Evolutionary conservation across 1,139 yeast genomes (phyloP).

Genomic region (Candida tetrigidarum): DNA sequence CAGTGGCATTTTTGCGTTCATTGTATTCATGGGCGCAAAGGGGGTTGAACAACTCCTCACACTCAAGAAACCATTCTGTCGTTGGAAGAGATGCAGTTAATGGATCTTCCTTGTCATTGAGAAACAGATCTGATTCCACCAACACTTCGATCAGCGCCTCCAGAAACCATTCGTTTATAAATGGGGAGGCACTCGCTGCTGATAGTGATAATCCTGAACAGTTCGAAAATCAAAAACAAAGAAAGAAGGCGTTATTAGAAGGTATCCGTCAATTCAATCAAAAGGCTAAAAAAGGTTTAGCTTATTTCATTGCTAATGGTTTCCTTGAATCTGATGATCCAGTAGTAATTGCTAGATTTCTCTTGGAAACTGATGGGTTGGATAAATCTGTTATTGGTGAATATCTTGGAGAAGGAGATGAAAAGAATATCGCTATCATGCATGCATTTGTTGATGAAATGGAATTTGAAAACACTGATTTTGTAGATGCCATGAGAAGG

Average conservation of each 20-base stretch:
- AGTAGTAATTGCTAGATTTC: conserved; percentile 69
- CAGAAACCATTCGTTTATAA: conserved; percentile 38
- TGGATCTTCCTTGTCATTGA: conserved; percentile 26
- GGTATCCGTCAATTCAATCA: conserved; percentile 81
- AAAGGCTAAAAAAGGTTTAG: conserved; percentile 83
- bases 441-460: conserved; percentile 91
- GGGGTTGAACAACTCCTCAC: conserved; percentile 39
- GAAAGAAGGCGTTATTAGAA: conserved; percentile 80
- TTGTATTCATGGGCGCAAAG: conserved; percentile 89
- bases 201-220: conserved; percentile 79
- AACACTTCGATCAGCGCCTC: conserved; percentile 32
- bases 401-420: conserved; percentile 88
- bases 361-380: conserved; percentile 76
- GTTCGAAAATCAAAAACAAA: conserved; percentile 81
- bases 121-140: conserved; percentile 49
- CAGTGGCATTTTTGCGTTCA: conserved; percentile 83
- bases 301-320: conserved; percentile 59
- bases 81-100: conserved; percentile 16
- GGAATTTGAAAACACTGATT: conserved; percentile 70
- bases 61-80: neutral
- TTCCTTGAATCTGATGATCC: conserved; percentile 70
- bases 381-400: conserved; percentile 91
- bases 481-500: conserved; percentile 84
- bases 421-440: conserved; percentile 79
- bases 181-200: conserved; percentile 21